phyloP scores from a whole-genome alignment of 2,329 filamentous ascomycete genomes.

The Aspergillaceae sp. region DNA sequence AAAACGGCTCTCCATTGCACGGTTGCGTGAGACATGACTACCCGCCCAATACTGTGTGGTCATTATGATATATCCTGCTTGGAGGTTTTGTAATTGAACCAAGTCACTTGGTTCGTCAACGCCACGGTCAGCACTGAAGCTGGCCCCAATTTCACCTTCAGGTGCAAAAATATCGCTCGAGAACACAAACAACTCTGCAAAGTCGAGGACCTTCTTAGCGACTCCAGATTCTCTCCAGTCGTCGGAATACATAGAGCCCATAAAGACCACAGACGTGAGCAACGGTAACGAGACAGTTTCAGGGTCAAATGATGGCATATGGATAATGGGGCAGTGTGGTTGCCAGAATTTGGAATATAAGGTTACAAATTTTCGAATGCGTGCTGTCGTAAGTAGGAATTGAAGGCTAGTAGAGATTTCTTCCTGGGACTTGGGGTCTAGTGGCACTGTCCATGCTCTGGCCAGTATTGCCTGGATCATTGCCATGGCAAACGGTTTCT shows the following conservation, averaged over 20 bases:
- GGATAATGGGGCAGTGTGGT: slow-evolving; percentile 36
- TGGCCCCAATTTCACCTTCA: slow-evolving; percentile 31
- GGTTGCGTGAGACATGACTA: slow-evolving; percentile 27
- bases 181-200: slow-evolving; percentile 38
- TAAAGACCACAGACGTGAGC: slow-evolving; percentile 33
- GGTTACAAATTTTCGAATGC: slow-evolving; percentile 33
- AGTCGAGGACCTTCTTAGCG: slow-evolving; percentile 35
- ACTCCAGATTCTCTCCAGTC: slow-evolving; percentile 30
- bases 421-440: slow-evolving; percentile 31
- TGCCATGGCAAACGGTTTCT: slow-evolving; percentile 30
- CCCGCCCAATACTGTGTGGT: slow-evolving; percentile 40
- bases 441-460: slow-evolving; percentile 30
- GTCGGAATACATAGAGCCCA: slow-evolving; percentile 40
- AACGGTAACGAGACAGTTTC: slow-evolving; percentile 30
- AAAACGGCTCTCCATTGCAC: slow-evolving; percentile 38
- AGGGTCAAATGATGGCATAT: slow-evolving; percentile 34
- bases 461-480: slow-evolving; percentile 34
- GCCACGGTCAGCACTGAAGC: slow-evolving; percentile 18
- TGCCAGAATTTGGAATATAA: slow-evolving; percentile 42
- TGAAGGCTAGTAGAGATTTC: slow-evolving; percentile 32
- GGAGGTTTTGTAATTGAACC: slow-evolving; percentile 33
- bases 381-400: slow-evolving; percentile 33
- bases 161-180: slow-evolving; percentile 35
- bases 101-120: slow-evolving; percentile 22
- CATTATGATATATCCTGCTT: slow-evolving; percentile 36